Percentiles rank a stretch among this genome's conserved stretches.
Evolutionary conservation across 1,284 basidiomycete species (phyloP).

Genomic region (Cryptococcus jaspeensis): DNA sequence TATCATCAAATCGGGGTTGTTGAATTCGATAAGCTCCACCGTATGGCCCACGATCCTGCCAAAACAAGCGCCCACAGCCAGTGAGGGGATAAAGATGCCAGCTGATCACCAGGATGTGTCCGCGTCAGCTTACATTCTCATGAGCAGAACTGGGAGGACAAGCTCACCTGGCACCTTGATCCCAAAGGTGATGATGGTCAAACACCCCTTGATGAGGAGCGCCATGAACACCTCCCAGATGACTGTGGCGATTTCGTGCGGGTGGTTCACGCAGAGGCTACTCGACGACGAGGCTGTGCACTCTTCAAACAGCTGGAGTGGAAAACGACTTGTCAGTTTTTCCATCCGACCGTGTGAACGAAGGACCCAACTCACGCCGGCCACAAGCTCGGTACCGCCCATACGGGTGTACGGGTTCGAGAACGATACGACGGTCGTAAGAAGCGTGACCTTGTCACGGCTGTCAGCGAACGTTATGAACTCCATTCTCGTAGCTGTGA

Average conservation of each 20-base stretch:
- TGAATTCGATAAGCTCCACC: slow-evolving; percentile 75
- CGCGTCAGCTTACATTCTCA: slow-evolving; percentile 3
- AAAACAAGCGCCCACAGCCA: slow-evolving; percentile 95
- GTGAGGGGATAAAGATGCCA: slow-evolving; percentile 94
- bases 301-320: slow-evolving; percentile 76
- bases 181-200: slow-evolving; percentile 91
- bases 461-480: neutral
- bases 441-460: slow-evolving; percentile 64
- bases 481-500: slow-evolving; percentile 5
- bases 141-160: neutral
- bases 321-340: neutral
- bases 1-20: slow-evolving; percentile 62
- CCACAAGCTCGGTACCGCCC: slow-evolving; percentile 90
- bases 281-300: slow-evolving; percentile 65
- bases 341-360: slow-evolving; percentile 45
- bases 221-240: slow-evolving; percentile 68
- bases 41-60: slow-evolving; percentile 83
- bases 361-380: slow-evolving; percentile 34
- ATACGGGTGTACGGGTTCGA: slow-evolving; percentile 87
- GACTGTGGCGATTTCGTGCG: slow-evolving; percentile 66
- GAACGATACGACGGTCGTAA: slow-evolving; percentile 77
- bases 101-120: slow-evolving; percentile 52
- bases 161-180: slow-evolving; percentile 71
- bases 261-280: slow-evolving; percentile 69
- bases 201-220: slow-evolving; percentile 73